These are phyloP conservation scores for Radiomyces spectabilis DNA, from an alignment of 192 early-diverging fungal genomes.

Conservation along the genomic window DNA sequence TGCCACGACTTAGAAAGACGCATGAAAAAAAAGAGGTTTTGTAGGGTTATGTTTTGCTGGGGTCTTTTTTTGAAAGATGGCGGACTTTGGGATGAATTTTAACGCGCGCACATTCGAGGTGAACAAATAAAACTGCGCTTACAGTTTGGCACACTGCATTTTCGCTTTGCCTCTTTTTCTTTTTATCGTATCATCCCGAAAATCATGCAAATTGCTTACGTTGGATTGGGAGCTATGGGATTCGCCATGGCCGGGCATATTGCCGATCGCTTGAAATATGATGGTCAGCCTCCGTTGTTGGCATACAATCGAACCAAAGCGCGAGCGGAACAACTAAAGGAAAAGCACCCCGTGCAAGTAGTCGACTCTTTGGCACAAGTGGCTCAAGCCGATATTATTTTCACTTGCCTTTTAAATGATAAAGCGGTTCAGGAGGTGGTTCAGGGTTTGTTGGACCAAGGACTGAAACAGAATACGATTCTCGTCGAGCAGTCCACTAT, in stretches of 20 bases:
- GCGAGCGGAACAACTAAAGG: constrained; percentile 31
- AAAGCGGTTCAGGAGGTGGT: constrained; percentile 32
- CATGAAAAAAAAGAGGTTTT: too few relatives aligned
- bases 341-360: constrained; percentile 22
- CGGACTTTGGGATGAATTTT: too few relatives aligned
- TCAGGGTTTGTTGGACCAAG: background rate
- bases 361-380: constrained; percentile 27
- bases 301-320: constrained; percentile 58
- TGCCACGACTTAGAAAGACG: too few relatives aligned
- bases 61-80: too few relatives aligned
- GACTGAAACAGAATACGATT: constrained; percentile 22
- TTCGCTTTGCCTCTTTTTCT: background rate
- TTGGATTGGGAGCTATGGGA: constrained; percentile 62
- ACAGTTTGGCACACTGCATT: background rate
- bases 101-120: too few relatives aligned
- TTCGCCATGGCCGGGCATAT: constrained; percentile 38
- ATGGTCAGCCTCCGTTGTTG: constrained; percentile 26
- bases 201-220: constrained; percentile 37
- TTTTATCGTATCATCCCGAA: background rate
- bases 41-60: too few relatives aligned
- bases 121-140: too few relatives aligned
- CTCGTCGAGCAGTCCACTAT: constrained; percentile 59
- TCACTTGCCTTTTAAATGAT: constrained; percentile 55
- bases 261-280: constrained; percentile 2
- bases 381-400: constrained; percentile 46